These are phyloP conservation scores for Trichocladium antarcticum DNA, from an alignment of 495 filamentous ascomycete genomes.

Conservation along the genomic window DNA sequence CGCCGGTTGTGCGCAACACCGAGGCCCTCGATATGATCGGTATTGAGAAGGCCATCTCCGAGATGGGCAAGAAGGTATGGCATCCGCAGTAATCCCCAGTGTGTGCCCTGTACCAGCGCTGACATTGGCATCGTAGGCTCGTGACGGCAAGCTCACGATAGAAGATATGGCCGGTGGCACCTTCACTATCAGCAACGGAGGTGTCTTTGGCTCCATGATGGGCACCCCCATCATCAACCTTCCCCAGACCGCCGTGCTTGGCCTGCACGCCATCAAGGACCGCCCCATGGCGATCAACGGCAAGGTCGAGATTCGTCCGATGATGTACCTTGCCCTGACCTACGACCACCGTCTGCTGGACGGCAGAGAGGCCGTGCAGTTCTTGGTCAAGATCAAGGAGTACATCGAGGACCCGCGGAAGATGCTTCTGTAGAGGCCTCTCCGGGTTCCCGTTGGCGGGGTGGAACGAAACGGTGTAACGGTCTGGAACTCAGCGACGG, in stretches of 20 bases:
- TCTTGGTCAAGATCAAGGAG: conserved; percentile 96
- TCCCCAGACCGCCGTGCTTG: conserved; percentile 89
- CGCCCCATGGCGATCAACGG: conserved; percentile 82
- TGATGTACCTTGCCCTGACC: conserved; percentile 98
- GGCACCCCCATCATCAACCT: conserved; percentile 99
- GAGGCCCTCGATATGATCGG: conserved; percentile 77
- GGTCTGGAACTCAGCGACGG: background rate
- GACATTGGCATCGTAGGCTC: conserved; percentile 47
- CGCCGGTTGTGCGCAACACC: conserved; percentile 88
- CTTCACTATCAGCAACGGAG: conserved; percentile 95
- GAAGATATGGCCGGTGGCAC: conserved; percentile 99
- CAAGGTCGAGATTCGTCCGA: conserved; percentile 86
- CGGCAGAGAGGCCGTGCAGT: conserved; percentile 91
- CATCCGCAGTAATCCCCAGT: background rate
- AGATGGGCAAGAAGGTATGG: conserved; percentile 82
- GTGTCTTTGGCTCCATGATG: conserved; percentile 65
- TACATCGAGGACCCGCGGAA: conserved; percentile 93
- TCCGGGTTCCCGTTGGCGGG: background rate
- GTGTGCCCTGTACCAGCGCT: conserved; percentile 2
- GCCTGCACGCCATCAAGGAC: conserved; percentile 97
- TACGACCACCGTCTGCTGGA: conserved; percentile 95
- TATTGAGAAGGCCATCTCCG: conserved; percentile 87
- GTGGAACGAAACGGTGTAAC: background rate
- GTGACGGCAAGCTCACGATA: conserved; percentile 93
- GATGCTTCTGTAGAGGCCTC: conserved; percentile 57